A percentile compares a stretch with the other conserved stretches of the same genome.
These are phyloP conservation scores for Thraustochytrium sp. DNA, from an alignment of 352 stramenopile genomes.

Conservation along the genomic window DNA sequence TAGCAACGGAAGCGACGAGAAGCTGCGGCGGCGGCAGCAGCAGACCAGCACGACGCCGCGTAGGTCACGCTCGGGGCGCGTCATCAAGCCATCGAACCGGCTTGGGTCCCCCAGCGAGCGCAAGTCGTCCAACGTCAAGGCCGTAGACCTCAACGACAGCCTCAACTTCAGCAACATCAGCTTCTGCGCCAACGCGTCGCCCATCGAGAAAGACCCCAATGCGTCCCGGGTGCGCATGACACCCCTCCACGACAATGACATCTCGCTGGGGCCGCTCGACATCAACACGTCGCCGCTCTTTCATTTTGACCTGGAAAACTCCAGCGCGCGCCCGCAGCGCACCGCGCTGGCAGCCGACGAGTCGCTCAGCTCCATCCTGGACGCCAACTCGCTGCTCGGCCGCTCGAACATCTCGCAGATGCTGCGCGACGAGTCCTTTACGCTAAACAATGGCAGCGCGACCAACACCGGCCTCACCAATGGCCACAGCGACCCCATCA, in stretches of 20 bases:
- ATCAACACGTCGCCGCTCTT: neutral
- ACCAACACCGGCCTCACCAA: neutral
- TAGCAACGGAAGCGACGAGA: neutral
- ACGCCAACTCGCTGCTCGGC: slow-evolving; percentile 3
- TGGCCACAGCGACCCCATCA: neutral
- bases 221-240: slow-evolving; percentile 21
- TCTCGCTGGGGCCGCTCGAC: neutral
- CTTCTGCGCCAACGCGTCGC: neutral
- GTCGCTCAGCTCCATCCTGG: slow-evolving; percentile 14
- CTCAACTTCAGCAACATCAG: slow-evolving; percentile 29
- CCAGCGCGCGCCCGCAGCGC: neutral
- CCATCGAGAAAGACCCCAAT: slow-evolving; percentile 18
- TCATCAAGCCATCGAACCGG: neutral
- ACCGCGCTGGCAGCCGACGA: neutral
- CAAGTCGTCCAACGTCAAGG: neutral
- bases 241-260: slow-evolving; percentile 18
- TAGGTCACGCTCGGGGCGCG: neutral
- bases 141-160: neutral
- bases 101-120: neutral
- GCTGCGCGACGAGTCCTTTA: neutral
- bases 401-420: slow-evolving; percentile 12
- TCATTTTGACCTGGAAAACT: neutral
- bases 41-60: neutral
- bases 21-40: neutral
- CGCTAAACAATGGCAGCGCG: no score